Conservation (phyloP, 345 rosid genomes). For the Sonneratia alba region DNA sequence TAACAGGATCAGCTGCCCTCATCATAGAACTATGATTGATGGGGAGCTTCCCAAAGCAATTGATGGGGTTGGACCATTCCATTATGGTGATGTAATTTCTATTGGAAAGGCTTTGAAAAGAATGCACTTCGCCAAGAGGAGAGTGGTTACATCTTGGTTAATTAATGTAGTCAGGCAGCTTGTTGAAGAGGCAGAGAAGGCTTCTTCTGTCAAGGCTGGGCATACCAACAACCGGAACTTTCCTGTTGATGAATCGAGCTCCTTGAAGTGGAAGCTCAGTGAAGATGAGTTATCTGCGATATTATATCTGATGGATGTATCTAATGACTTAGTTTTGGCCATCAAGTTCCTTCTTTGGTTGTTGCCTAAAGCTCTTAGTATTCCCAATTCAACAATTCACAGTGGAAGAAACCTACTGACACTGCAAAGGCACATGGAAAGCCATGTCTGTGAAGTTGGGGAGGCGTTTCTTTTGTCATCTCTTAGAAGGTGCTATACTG, state of each 20-base stretch:
- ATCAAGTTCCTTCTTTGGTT: conserved; percentile 82
- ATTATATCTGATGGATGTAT: conserved; percentile 69
- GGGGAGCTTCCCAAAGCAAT: conserved; percentile 45
- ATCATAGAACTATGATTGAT: conserved; percentile 59
- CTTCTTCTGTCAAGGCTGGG: conserved; percentile 37
- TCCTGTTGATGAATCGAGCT: conserved; percentile 50
- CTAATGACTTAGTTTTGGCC: conserved; percentile 62
- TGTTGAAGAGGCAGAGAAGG: conserved; percentile 73
- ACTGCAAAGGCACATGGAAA: conserved; percentile 57
- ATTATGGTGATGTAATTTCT: conserved; percentile 47
- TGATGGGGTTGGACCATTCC: conserved; percentile 43
- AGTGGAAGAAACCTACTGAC: conserved; percentile 56
- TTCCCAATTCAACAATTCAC: conserved; percentile 49
- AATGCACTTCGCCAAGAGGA: conserved; percentile 66
- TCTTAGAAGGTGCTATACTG: conserved; percentile 55
- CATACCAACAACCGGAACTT: conserved; percentile 41
- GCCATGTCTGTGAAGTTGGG: conserved; percentile 63
- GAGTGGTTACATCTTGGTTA: conserved; percentile 72
- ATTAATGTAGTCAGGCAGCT: conserved; percentile 57
- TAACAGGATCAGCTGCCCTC: conserved; percentile 67
- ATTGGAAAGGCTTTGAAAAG: conserved; percentile 67
- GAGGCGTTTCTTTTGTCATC: conserved; percentile 73
- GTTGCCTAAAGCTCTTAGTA: conserved; percentile 64
- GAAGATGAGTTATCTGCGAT: conserved; percentile 77
- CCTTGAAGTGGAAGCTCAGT: conserved; percentile 71